Evolutionary conservation across 129 eudicot species (phyloP).

Genomic region (Heracleum sosnowskyi): DNA sequence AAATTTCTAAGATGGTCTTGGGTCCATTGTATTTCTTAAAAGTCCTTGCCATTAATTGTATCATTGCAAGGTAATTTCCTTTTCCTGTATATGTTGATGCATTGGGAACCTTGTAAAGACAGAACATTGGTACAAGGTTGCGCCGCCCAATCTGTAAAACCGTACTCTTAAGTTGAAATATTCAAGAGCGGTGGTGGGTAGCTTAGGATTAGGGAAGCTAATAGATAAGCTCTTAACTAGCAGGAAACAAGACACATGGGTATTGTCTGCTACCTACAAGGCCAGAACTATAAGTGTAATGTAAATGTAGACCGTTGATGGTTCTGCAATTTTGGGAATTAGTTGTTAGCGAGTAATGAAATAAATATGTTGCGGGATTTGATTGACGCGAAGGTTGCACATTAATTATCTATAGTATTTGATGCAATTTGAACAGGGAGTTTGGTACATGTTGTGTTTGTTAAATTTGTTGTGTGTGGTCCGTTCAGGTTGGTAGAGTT

Average conservation of each 20-base stretch:
- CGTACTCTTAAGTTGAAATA: not conserved
- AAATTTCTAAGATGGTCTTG: constrained; percentile 10
- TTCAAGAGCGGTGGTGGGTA: not conserved
- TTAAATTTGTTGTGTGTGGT: not conserved
- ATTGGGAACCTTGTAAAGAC: constrained; percentile 4
- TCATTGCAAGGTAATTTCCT: constrained; percentile 11
- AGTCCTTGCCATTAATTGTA: not conserved
- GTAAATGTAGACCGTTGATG: not conserved
- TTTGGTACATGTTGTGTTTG: not conserved
- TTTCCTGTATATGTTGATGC: not conserved
- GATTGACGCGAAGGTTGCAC: not conserved
- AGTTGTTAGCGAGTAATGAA: not conserved
- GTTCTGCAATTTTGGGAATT: not conserved
- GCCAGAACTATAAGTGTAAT: not conserved
- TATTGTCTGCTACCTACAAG: not conserved
- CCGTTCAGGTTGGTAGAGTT: not conserved
- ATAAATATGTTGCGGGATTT: not conserved
- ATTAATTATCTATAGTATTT: not conserved
- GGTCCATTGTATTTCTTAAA: constrained; percentile 4
- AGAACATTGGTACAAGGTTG: not conserved
- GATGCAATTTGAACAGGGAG: not conserved
- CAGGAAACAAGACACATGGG: constrained; percentile 6
- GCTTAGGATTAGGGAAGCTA: not conserved
- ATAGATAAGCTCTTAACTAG: not conserved
- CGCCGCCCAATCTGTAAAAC: constrained; percentile 5